Base-by-base conservation (phyloP, 2,329 filamentous ascomycete species). In the Neofusicoccum parvum region DNA sequence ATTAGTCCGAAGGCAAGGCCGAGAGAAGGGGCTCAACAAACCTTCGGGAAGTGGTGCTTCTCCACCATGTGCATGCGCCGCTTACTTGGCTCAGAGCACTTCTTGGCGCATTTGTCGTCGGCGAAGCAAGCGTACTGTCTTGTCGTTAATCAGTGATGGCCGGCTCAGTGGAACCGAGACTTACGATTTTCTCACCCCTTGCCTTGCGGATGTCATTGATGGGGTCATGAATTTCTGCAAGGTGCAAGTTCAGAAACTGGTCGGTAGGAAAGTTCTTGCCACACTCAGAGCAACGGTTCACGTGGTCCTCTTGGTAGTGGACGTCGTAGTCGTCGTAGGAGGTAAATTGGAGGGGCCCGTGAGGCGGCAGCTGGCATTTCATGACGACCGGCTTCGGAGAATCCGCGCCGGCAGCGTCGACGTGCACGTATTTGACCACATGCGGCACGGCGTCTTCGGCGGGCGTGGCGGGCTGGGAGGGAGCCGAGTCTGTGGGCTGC, bases 161-260 rank as follows among this genome's bases (percentile, higher is more conserved):
- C n/a, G 39, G 9, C 14, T 50, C 3, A n/a, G 14, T 14, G 27
- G 5, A 20, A 54, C 46, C 65, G 53, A 32, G 32, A 81, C 87
- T 77, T 81, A 94, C 92, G 41, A 91, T 97, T 73, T 92, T 94
- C 74, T 97, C 93, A 49, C 94, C 95, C 71, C 88, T 87, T 62
- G 92, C 92, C 70, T 88, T 87, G 73, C 84, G 87, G 11, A 92
- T 86, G 58, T 87, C 88, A 45, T 87, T 83, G 67, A 98, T 85
- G 7, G 92, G 87, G 78, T 99, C 93, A 78, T 98, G 95, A 70
- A 90, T 92, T 78, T 98, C 95, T 70, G 94, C 88, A 69, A 97
- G 94, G 75, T 99, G 95, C 51, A 98, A 79, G 65, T 85, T 83
- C 59, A 99, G 83, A 64, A 95, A 88, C 75, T 94, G 89, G 41